Evolutionary conservation across 768 basidiomycete species (phyloP), one percentile per base, ranked within the genome.

Genomic region (Hebeloma cylindrosporum): DNA sequence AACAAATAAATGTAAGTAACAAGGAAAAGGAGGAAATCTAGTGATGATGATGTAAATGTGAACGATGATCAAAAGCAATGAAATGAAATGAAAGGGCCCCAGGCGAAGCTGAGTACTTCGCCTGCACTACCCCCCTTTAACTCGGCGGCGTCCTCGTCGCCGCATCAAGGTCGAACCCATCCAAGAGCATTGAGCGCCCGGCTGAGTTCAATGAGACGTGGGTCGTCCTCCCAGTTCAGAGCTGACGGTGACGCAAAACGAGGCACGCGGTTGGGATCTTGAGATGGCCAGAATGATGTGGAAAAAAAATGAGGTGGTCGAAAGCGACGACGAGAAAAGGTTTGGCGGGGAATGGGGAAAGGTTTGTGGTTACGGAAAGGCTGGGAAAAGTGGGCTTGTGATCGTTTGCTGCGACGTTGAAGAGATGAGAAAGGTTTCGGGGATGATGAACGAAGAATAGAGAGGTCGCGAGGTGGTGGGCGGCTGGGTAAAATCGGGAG

Each of bases 151-250:
- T 17, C 35, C 35, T 37, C 35, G 17, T 21, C 8, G 35, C 21
- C n/a, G n/a, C 6, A 18, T 37, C 20, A 6, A 7, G 9, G 35
- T 4, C 35, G 21, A 22, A 37, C 14, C 35, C 35, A 37, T 6
- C 35, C 35, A 5, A 37, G 14, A 37, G 35, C 35, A 21, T 37
- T 37, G 35, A 37, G 35, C 5, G 35, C 35, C 13, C 35, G 35
- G 25, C 35, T 37, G 20, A 37, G 35, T 2, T 21, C 35, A 2
- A 8, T 21, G 13, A 37, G 35, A 9, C 35, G 35, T n/a, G 35
- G 35, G 35, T 37, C 17, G 11, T 35, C 13, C 34, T 35, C 34
- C 34, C 34, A 35, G 18, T 35, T 20, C 34, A 35, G 21, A 16
- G 17, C 20, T 21, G 18, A 37, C n/a, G 17, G 14, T 8, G 35